Percentiles rank a stretch among this genome's conserved stretches.
phyloP scores from a whole-genome alignment of 169 alveolate species.

The Plasmodium sp. region DNA sequence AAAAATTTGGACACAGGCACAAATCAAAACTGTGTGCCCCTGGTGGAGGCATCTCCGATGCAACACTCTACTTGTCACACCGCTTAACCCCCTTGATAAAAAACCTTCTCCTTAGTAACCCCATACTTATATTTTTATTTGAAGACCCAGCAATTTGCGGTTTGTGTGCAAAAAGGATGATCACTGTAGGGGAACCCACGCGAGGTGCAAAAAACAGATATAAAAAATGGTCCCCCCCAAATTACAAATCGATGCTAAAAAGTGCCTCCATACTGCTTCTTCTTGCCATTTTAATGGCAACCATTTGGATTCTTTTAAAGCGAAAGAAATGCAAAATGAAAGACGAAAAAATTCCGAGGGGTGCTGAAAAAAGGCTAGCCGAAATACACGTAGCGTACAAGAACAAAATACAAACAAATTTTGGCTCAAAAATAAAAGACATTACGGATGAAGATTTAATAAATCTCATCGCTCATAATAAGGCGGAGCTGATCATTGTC shows the following conservation, averaged over 20 bases:
- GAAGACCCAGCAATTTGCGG: slow-evolving; percentile 1
- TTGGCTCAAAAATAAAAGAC: slow-evolving; percentile 62
- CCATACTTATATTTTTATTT: slow-evolving; percentile 2
- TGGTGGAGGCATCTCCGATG: background rate
- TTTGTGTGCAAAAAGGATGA: background rate
- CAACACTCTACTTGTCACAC: background rate
- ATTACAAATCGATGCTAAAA: background rate
- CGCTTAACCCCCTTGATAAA: background rate
- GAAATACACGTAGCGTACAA: slow-evolving; percentile 52
- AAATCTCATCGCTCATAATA: slow-evolving; percentile 45
- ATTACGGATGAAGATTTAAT: slow-evolving; percentile 47
- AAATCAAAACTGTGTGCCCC: background rate
- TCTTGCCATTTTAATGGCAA: background rate
- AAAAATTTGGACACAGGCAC: background rate
- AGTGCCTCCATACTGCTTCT: background rate
- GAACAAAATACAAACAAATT: slow-evolving; percentile 49
- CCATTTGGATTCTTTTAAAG: background rate
- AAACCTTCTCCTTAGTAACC: background rate
- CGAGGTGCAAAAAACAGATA: background rate
- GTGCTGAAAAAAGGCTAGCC: slow-evolving; percentile 27
- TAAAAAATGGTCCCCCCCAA: background rate
- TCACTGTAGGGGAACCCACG: background rate
- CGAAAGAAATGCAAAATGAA: slow-evolving; percentile 12
- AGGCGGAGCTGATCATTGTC: slow-evolving; percentile 37
- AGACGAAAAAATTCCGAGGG: background rate